Evolutionary conservation across 2,329 filamentous ascomycete species (phyloP).

Genomic region (Neoscytalidium dimidiatum): DNA sequence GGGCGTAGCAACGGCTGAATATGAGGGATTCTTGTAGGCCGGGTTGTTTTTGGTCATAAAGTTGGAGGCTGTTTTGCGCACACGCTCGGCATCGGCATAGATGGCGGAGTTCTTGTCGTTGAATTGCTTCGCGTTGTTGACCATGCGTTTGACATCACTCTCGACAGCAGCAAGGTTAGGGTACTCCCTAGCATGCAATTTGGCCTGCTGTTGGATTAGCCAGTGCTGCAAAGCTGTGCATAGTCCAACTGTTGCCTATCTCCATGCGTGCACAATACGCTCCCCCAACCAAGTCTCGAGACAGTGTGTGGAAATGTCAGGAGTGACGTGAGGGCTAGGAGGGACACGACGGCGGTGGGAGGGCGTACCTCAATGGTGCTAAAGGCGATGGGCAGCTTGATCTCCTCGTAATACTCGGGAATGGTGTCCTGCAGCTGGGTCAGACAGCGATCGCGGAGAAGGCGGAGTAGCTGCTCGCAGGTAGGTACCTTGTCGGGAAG

Average conservation of each 20-base stretch:
- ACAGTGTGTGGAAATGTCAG: background rate
- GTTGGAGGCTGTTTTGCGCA: conserved; percentile 83
- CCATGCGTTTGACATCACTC: conserved; percentile 84
- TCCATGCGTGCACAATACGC: background rate
- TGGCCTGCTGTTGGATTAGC: conserved; percentile 47
- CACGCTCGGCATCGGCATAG: conserved; percentile 82
- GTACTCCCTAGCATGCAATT: conserved; percentile 70
- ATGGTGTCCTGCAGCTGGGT: conserved; percentile 52
- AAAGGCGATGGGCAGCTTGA: conserved; percentile 77
- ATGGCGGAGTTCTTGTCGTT: conserved; percentile 72
- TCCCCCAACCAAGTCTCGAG: background rate
- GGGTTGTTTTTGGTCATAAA: conserved; percentile 87
- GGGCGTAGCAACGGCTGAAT: conserved; percentile 73
- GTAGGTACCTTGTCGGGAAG: conserved; percentile 61
- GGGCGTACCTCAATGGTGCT: conserved; percentile 66
- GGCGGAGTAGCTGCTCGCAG: conserved; percentile 19
- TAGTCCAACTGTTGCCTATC: background rate
- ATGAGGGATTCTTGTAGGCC: conserved; percentile 70
- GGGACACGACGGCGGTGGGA: background rate
- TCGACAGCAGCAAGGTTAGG: conserved; percentile 72
- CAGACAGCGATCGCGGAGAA: conserved; percentile 21
- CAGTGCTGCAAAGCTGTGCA: background rate
- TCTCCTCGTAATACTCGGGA: conserved; percentile 75
- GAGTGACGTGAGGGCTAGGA: background rate
- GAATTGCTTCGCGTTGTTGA: conserved; percentile 83